Conservation (phyloP, 2,329 filamentous ascomycete species). For the Colletotrichum navitas region DNA sequence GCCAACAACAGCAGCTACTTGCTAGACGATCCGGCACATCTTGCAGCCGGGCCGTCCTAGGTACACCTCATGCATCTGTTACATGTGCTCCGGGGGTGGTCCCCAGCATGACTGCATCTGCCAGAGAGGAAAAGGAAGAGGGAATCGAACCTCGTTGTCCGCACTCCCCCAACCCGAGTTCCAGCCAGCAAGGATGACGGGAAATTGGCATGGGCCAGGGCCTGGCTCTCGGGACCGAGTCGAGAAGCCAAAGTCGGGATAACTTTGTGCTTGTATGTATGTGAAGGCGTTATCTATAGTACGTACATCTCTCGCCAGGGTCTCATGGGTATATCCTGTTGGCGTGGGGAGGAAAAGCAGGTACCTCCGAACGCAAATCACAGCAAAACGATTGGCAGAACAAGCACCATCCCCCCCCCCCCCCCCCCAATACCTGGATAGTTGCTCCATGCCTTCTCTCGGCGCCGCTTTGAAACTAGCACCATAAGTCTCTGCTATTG, state of each 20-base stretch:
- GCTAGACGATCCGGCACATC: constrained; percentile 24
- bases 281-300: constrained; percentile 21
- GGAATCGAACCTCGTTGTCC: constrained; percentile 15
- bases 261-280: constrained; percentile 37
- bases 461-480: constrained; percentile 38
- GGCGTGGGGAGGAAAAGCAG: constrained; percentile 24
- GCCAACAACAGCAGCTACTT: not conserved
- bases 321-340: constrained; percentile 10
- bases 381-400: constrained; percentile 30
- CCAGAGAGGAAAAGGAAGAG: constrained; percentile 4
- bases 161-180: constrained; percentile 37
- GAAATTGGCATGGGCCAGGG: constrained; percentile 25
- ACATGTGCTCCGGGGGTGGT: constrained; percentile 29
- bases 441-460: constrained; percentile 10
- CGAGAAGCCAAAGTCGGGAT: constrained; percentile 25
- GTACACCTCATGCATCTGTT: constrained; percentile 23
- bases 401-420: constrained; percentile 28
- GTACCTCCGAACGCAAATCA: constrained; percentile 34
- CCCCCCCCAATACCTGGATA: constrained; percentile 4
- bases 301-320: constrained; percentile 22
- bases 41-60: constrained; percentile 15
- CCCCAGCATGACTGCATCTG: constrained; percentile 30
- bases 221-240: constrained; percentile 23
- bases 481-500: constrained; percentile 13
- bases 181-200: constrained; percentile 8